Conservation (phyloP, 2,329 filamentous ascomycete genomes). For the Colletotrichum sp. region DNA sequence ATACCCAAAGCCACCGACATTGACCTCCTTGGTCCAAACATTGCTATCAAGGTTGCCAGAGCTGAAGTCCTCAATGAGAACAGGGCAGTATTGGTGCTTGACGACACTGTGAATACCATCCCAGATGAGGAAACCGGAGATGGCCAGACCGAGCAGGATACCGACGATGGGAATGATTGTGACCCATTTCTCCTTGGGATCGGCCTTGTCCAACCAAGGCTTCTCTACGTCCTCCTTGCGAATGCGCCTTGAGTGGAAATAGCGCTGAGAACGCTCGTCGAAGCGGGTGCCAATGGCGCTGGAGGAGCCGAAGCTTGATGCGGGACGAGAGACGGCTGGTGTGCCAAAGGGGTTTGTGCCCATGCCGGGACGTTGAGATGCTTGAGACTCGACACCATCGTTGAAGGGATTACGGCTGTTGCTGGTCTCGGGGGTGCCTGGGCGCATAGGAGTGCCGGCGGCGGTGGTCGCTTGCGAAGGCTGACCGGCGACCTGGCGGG, state of each 20-base stretch:
- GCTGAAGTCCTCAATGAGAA: conserved; percentile 71
- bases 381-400: conserved; percentile 41
- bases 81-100: conserved; percentile 74
- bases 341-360: conserved; percentile 52
- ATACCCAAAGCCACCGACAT: conserved; percentile 79
- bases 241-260: conserved; percentile 77
- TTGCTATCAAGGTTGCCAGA: conserved; percentile 58
- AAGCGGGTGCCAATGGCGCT: conserved; percentile 41
- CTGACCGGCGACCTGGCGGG: conserved; percentile 30
- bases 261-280: conserved; percentile 52
- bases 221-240: conserved; percentile 76
- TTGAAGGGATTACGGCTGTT: conserved; percentile 43
- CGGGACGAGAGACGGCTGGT: conserved; percentile 48
- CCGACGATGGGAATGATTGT: conserved; percentile 80
- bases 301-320: conserved; percentile 52
- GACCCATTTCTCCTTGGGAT: conserved; percentile 85
- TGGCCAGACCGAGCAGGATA: conserved; percentile 68
- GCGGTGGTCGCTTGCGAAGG: conserved; percentile 43
- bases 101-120: conserved; percentile 76
- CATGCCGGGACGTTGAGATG: conserved; percentile 32
- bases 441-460: conserved; percentile 42
- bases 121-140: conserved; percentile 77
- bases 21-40: conserved; percentile 77
- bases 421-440: conserved; percentile 48
- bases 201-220: conserved; percentile 76